These are phyloP conservation scores for Xylaria venustula DNA, from an alignment of 495 filamentous ascomycete species.

Conservation along the genomic window DNA sequence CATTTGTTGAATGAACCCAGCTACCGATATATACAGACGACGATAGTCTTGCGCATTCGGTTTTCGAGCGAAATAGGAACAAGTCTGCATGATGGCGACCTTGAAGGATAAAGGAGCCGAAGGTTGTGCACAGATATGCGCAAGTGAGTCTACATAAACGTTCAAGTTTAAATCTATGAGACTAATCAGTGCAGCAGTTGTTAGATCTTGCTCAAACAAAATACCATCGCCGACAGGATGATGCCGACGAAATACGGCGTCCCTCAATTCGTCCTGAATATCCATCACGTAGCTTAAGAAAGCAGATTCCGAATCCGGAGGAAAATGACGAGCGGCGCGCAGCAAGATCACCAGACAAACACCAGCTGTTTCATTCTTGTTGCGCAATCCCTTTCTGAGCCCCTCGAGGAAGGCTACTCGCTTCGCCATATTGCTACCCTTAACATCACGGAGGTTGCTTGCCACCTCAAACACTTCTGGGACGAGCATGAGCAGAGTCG, in stretches of 20 bases:
- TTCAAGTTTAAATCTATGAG: constrained; percentile 58
- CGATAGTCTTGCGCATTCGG: constrained; percentile 48
- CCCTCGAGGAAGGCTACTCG: constrained; percentile 62
- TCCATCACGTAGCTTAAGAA: constrained; percentile 64
- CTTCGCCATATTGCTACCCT: constrained; percentile 56
- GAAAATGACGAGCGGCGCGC: constrained; percentile 58
- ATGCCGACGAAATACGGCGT: constrained; percentile 59
- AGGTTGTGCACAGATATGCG: constrained; percentile 51
- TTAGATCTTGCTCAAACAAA: constrained; percentile 56
- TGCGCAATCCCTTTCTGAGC: constrained; percentile 55
- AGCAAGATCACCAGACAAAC: constrained; percentile 60
- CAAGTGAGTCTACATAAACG: constrained; percentile 50
- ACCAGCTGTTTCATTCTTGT: constrained; percentile 58
- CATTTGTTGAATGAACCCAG: constrained; percentile 54
- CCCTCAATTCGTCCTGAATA: constrained; percentile 62
- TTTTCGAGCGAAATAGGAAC: constrained; percentile 54
- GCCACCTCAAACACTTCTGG: constrained; percentile 66
- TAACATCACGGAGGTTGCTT: constrained; percentile 58
- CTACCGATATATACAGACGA: constrained; percentile 51
- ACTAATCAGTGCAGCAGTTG: constrained; percentile 65
- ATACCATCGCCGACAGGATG: constrained; percentile 42
- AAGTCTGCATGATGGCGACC: constrained; percentile 57
- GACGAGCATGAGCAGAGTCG: constrained; percentile 56
- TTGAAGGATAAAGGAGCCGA: constrained; percentile 59
- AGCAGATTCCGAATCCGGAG: constrained; percentile 57